These are phyloP conservation scores for Oemleria cerasiformis DNA, from an alignment of 306 rosid species.

Conservation along the genomic window DNA sequence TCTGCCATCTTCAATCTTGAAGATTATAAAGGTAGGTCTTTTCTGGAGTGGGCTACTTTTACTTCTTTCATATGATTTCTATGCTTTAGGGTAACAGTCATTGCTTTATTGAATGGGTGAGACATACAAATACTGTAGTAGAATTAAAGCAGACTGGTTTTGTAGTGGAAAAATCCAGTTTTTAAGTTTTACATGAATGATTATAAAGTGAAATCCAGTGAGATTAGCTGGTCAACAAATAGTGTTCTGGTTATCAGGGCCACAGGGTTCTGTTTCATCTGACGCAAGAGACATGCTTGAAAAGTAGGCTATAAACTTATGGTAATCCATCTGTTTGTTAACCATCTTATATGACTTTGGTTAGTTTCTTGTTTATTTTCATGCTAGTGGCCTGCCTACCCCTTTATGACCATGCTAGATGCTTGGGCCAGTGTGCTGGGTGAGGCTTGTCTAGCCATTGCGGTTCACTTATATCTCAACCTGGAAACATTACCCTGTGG, in stretches of 20 bases:
- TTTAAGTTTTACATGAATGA: background rate
- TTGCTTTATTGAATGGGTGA: background rate
- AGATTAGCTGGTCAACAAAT: background rate
- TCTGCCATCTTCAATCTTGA: slow-evolving; percentile 83
- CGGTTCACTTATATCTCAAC: slow-evolving; percentile 1
- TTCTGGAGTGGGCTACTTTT: background rate
- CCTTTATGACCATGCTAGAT: background rate
- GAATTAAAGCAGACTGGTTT: background rate
- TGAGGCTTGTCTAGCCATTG: background rate
- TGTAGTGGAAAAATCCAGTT: background rate
- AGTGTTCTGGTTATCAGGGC: background rate
- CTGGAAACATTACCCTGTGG: background rate
- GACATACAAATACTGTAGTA: background rate
- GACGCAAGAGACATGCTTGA: background rate
- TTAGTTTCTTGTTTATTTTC: background rate
- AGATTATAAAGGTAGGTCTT: slow-evolving; percentile 81
- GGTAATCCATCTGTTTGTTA: background rate
- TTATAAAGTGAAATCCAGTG: background rate
- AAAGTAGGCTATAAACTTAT: background rate
- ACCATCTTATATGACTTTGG: background rate
- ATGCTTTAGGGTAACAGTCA: background rate
- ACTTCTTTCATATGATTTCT: background rate
- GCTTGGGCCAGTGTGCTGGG: background rate
- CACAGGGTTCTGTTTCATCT: background rate
- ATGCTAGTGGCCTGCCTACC: background rate